phyloP scores from a whole-genome alignment of 805 yeast genomes.

The Blastobotrys robertii region DNA sequence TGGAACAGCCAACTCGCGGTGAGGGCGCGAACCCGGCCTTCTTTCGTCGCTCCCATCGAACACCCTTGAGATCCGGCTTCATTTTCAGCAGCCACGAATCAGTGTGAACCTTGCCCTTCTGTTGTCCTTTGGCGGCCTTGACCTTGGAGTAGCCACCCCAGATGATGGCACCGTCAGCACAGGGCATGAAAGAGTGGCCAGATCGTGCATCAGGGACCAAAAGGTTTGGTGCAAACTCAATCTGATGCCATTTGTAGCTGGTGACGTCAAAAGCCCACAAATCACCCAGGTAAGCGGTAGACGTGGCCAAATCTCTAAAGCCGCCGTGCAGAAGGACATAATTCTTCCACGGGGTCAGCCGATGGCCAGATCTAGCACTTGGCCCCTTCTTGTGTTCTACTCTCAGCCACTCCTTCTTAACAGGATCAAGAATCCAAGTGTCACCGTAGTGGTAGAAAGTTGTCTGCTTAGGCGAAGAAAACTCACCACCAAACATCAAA shows the following conservation, averaged over 20 bases:
- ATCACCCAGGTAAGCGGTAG: conserved; percentile 76
- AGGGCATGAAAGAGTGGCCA: conserved; percentile 81
- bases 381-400: conserved; percentile 65
- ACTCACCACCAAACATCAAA: conserved; percentile 91
- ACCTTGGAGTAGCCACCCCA: conserved; percentile 95
- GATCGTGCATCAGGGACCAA: conserved; percentile 84
- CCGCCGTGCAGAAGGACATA: conserved; percentile 83
- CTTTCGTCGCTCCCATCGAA: conserved; percentile 82
- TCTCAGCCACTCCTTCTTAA: conserved; percentile 82
- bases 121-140: conserved; percentile 70
- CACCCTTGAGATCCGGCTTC: conserved; percentile 68
- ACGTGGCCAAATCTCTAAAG: conserved; percentile 77
- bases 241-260: conserved; percentile 82
- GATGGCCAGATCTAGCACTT: conserved; percentile 81
- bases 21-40: conserved; percentile 87
- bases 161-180: conserved; percentile 67
- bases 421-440: conserved; percentile 86
- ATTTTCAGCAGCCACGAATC: conserved; percentile 85
- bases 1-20: conserved; percentile 89
- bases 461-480: conserved; percentile 90
- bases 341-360: conserved; percentile 88
- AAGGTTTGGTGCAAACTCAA: conserved; percentile 76
- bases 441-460: conserved; percentile 96
- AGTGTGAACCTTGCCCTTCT: conserved; percentile 78
- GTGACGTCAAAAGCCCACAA: conserved; percentile 89